A percentile compares a stretch with the other conserved stretches of the same genome.
phyloP scores from a whole-genome alignment of 2,329 filamentous ascomycete genomes.

The Colletotrichum spinosum region DNA sequence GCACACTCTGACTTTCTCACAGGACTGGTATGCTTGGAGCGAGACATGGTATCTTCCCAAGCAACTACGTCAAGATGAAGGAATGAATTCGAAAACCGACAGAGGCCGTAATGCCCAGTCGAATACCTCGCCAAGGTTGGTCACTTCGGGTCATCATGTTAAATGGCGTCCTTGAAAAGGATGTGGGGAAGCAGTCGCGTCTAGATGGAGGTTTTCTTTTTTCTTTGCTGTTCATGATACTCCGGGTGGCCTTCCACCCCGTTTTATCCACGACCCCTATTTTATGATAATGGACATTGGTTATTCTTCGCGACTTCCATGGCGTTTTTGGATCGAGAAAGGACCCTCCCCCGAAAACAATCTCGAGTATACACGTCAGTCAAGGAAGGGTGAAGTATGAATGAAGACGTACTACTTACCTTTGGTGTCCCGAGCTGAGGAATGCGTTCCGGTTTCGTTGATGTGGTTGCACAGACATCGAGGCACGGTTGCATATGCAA shows the following conservation, averaged over 20 bases:
- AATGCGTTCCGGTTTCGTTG: neutral
- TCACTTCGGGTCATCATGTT: slow-evolving; percentile 1
- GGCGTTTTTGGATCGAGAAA: slow-evolving; percentile 26
- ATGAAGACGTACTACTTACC: neutral
- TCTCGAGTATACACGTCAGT: slow-evolving; percentile 25
- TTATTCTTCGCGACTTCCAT: slow-evolving; percentile 5
- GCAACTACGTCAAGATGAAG: slow-evolving; percentile 77
- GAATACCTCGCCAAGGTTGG: slow-evolving; percentile 24
- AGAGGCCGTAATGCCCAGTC: slow-evolving; percentile 9
- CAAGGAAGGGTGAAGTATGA: slow-evolving; percentile 1
- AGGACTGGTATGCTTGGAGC: slow-evolving; percentile 91
- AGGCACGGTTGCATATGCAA: slow-evolving; percentile 12
- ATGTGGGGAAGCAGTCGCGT: neutral
- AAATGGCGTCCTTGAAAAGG: slow-evolving; percentile 9
- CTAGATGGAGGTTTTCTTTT: slow-evolving; percentile 10
- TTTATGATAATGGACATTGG: slow-evolving; percentile 23
- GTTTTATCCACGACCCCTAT: slow-evolving; percentile 22
- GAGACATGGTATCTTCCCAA: slow-evolving; percentile 92
- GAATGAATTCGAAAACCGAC: slow-evolving; percentile 47
- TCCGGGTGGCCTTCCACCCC: slow-evolving; percentile 27
- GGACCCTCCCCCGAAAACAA: slow-evolving; percentile 3
- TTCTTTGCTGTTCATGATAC: slow-evolving; percentile 25
- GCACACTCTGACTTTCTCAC: slow-evolving; percentile 9
- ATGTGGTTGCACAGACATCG: slow-evolving; percentile 7
- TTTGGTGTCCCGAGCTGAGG: neutral